Conservation (phyloP, 1,284 basidiomycete species). For the Entoloma clypeatum region DNA sequence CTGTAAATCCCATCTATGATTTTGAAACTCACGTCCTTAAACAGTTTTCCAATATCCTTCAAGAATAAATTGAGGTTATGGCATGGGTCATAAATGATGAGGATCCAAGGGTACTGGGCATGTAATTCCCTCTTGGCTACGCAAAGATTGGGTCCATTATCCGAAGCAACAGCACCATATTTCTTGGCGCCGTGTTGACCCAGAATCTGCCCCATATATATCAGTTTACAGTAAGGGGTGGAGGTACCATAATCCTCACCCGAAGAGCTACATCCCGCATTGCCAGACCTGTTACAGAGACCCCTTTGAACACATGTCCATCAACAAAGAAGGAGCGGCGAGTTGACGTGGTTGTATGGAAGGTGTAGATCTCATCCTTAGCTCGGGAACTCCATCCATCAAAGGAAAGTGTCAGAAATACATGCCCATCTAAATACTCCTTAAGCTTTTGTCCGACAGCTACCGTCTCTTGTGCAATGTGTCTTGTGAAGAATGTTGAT, state of each 20-base stretch:
- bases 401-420: constrained; percentile 9
- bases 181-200: constrained; percentile 7
- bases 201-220: constrained; percentile 1
- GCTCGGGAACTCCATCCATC: constrained; percentile 9
- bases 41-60: constrained; percentile 22
- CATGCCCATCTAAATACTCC: constrained; percentile 3
- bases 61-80: constrained; percentile 16
- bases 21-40: constrained; percentile 18
- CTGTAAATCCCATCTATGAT: not conserved
- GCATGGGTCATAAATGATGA: constrained; percentile 23
- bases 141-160: constrained; percentile 21
- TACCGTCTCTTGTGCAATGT: constrained; percentile 11
- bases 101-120: constrained; percentile 15
- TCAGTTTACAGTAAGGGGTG: constrained; percentile 10
- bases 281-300: constrained; percentile 13
- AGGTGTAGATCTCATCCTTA: constrained; percentile 15
- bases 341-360: constrained; percentile 16
- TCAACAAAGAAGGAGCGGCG: constrained; percentile 13
- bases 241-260: no score
- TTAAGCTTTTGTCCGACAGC: constrained; percentile 3
- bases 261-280: constrained; percentile 6
- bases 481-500: constrained; percentile 13
- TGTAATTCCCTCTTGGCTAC: constrained; percentile 12
- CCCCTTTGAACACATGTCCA: constrained; percentile 17
- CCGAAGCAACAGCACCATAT: constrained; percentile 18